These are phyloP conservation scores for Fusarium phyllophilum DNA, from an alignment of 2,329 filamentous ascomycete genomes.

Conservation along the genomic window DNA sequence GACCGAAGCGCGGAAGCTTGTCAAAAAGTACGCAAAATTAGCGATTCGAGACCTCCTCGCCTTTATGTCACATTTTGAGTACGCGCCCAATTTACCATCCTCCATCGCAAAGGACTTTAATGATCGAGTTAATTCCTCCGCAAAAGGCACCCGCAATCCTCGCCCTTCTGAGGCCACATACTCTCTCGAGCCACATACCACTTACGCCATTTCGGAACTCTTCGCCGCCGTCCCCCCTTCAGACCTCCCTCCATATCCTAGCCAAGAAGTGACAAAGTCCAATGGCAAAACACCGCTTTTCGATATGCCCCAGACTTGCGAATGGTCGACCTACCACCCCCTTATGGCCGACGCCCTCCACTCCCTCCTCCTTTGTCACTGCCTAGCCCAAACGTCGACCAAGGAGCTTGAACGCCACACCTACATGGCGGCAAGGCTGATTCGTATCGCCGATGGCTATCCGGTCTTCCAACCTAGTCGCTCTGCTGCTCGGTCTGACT, in stretches of 20 bases:
- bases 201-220: constrained; percentile 67
- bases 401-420: constrained; percentile 84
- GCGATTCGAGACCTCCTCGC: constrained; percentile 79
- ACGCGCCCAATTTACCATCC: constrained; percentile 75
- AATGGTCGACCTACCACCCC: constrained; percentile 76
- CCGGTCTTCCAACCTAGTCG: constrained; percentile 80
- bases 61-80: constrained; percentile 80
- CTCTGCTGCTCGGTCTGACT: constrained; percentile 79
- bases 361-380: constrained; percentile 79
- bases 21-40: constrained; percentile 79
- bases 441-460: constrained; percentile 79
- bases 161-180: constrained; percentile 48
- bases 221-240: constrained; percentile 75
- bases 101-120: constrained; percentile 67
- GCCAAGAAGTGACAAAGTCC: constrained; percentile 50
- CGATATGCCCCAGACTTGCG: constrained; percentile 45
- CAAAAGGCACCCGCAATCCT: constrained; percentile 57
- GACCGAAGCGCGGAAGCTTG: constrained; percentile 64
- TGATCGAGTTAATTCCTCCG: constrained; percentile 66
- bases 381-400: constrained; percentile 79
- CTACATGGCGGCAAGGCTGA: constrained; percentile 81
- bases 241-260: constrained; percentile 74
- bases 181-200: constrained; percentile 48
- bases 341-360: constrained; percentile 83
- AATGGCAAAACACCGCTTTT: constrained; percentile 45